A percentile compares a stretch with the other conserved stretches of the same genome.
Conservation (phyloP, 2,329 filamentous ascomycete species). For the Fusarium sp. region DNA sequence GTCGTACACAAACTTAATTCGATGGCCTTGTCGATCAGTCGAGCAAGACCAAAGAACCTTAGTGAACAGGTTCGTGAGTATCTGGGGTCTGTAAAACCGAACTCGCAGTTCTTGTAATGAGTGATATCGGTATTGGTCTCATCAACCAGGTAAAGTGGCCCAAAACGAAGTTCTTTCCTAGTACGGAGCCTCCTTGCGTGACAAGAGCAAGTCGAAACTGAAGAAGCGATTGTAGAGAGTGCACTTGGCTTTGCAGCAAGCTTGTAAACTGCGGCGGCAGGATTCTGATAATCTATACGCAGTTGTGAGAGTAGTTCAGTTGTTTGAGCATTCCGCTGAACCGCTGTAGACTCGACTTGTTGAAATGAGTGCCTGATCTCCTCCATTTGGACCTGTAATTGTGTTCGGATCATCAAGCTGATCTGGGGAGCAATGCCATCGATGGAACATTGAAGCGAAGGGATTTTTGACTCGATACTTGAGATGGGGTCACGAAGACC, state of each 20-base stretch:
- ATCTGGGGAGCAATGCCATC: background rate
- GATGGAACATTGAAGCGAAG: background rate
- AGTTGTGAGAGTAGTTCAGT: background rate
- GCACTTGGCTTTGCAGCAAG: background rate
- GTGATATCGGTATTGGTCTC: fast-evolving
- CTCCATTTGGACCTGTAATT: background rate
- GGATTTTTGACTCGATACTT: background rate
- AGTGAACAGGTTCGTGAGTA: fast-evolving
- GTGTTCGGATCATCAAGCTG: background rate
- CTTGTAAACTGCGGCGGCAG: background rate
- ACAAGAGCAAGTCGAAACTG: background rate
- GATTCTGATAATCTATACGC: fast-evolving
- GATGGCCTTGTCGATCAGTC: background rate
- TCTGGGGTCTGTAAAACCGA: background rate
- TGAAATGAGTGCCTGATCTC: background rate
- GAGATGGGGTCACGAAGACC: background rate
- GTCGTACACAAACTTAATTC: background rate
- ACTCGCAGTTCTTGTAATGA: background rate
- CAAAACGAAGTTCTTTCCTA: background rate
- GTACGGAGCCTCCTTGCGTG: fast-evolving
- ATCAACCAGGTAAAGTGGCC: background rate
- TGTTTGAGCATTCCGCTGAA: background rate
- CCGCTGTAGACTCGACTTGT: background rate
- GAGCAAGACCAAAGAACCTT: background rate
- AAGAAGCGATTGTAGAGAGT: background rate